These are phyloP conservation scores for Extremus antarcticus DNA, from an alignment of 495 filamentous ascomycete species.

Conservation along the genomic window DNA sequence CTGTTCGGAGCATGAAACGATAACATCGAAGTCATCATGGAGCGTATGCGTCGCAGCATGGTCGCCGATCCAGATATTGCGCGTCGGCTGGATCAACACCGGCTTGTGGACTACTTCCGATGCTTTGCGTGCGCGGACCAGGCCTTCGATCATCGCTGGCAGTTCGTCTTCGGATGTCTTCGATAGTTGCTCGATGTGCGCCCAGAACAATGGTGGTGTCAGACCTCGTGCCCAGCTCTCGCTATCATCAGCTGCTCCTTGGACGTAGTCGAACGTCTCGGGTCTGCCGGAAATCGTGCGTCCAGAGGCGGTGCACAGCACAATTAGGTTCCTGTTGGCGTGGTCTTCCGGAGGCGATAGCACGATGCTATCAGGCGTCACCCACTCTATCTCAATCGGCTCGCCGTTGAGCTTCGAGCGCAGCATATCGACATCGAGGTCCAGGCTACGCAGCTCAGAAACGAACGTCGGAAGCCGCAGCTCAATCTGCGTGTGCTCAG, in stretches of 20 bases:
- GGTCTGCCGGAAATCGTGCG: constrained; percentile 54
- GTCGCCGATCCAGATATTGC: constrained; percentile 24
- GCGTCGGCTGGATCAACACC: constrained; percentile 26
- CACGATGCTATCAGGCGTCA: constrained; percentile 38
- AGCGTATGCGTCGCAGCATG: constrained; percentile 13
- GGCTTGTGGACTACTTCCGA: constrained; percentile 5
- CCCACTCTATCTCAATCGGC: constrained; percentile 55
- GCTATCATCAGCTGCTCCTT: constrained; percentile 86
- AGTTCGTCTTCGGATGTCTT: constrained; percentile 52
- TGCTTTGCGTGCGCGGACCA: constrained; percentile 33
- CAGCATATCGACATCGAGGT: constrained; percentile 36
- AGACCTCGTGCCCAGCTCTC: constrained; percentile 71
- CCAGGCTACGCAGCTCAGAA: constrained; percentile 31
- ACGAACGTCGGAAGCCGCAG: constrained; percentile 53
- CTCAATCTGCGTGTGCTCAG: constrained; percentile 73
- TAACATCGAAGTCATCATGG: constrained; percentile 18
- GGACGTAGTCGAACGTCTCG: constrained; percentile 70
- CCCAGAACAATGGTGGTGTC: constrained; percentile 71
- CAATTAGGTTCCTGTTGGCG: constrained; percentile 41
- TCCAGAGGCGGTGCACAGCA: constrained; percentile 72
- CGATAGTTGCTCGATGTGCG: constrained; percentile 45
- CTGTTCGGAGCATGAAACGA: constrained; percentile 27
- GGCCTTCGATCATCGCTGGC: constrained; percentile 46
- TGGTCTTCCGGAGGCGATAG: constrained; percentile 7
- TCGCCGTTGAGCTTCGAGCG: constrained; percentile 34